Base-by-base conservation (phyloP, 1,139 yeast genomes). In the Debaryomycetaceae sp. region DNA sequence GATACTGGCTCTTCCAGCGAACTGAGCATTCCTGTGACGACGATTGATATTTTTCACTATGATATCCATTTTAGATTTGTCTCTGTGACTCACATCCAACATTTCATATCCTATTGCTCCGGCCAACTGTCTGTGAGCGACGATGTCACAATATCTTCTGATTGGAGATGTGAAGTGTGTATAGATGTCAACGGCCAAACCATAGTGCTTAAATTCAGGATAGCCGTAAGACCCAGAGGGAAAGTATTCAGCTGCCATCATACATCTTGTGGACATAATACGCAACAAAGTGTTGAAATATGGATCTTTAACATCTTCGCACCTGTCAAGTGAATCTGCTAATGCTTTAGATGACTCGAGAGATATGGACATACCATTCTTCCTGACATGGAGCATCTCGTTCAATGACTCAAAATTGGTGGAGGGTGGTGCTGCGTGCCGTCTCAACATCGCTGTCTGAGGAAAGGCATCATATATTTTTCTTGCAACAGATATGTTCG, bases 181-280 rank as follows among this genome's bases (percentile, higher is more conserved):
- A 66, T 95, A 95, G 40, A 95, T 95, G 57, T 90, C 97, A 44
- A 93, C 91, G 1, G 99, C 99, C 49, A 95, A 76, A 62, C 99
- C 99, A 66, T 95, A 95, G 74, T 95, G 99, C 49, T 84, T 83
- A 69, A 89, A 95, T 53, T 95, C 99, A n/a, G 96, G 83, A 58
- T 88, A 88, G 6, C 96, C 88, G 58, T 77, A 88, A 13, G 87
- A 81, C n/a, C 99, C 99, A 0, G 97, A 81, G 6, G 96, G 84
- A 72, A 95, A 95, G 63, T 95, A 95, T 59, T 93, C 98, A 1
- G 99, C 99, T 2, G 99, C 97, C 87, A 90, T 88, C 99, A 95
- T 95, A 69, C 99, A 93, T 59, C 99, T 80, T 0, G 99, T 95
- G 6, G 98, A 95, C 96, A 93, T 87, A 52, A 95, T 93, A 67